Percentiles rank a stretch among this genome's conserved stretches.
Conservation (phyloP, 116 monocot genomes). For the Iris pallida region DNA sequence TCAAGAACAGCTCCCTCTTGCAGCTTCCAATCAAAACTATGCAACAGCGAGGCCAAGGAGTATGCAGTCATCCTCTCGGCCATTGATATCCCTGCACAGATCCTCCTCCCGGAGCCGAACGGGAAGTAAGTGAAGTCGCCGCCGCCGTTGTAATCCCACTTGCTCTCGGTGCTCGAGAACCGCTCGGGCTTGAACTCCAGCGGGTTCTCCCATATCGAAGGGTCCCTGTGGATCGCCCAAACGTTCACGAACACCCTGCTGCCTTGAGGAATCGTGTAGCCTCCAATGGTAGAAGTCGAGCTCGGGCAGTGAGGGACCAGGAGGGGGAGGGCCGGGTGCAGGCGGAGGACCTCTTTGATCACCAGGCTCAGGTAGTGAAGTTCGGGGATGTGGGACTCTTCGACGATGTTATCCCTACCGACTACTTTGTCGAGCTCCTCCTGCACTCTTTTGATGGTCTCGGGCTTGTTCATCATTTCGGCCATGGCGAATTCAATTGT, state of each 20-base stretch:
- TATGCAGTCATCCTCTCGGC: conserved; percentile 15
- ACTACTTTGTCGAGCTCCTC: conserved; percentile 23
- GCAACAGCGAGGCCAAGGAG: conserved; percentile 8
- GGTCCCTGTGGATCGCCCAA: too few relatives aligned
- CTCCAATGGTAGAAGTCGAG: too few relatives aligned
- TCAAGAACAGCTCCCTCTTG: conserved; percentile 1
- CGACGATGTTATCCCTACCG: conserved; percentile 8
- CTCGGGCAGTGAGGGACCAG: too few relatives aligned
- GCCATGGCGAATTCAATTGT: conserved; percentile 28
- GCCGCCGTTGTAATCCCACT: neutral
- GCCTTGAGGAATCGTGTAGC: too few relatives aligned
- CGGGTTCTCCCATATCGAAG: conserved; percentile 9
- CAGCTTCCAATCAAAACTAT: conserved; percentile 19
- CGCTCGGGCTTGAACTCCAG: conserved; percentile 31
- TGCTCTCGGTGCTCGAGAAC: too few relatives aligned
- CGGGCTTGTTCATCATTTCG: conserved; percentile 19
- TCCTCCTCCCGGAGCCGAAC: conserved; percentile 15
- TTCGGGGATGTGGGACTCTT: conserved; percentile 24
- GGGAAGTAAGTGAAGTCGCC: conserved; percentile 12
- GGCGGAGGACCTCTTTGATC: conserved; percentile 27
- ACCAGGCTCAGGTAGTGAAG: conserved; percentile 16
- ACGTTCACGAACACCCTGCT: too few relatives aligned
- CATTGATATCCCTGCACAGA: conserved; percentile 8
- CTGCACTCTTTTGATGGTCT: conserved; percentile 9
- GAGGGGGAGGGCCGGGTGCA: too few relatives aligned